Evolutionary conservation across 1,139 yeast genomes (phyloP).

Genomic region (Meyerozyma sp.): DNA sequence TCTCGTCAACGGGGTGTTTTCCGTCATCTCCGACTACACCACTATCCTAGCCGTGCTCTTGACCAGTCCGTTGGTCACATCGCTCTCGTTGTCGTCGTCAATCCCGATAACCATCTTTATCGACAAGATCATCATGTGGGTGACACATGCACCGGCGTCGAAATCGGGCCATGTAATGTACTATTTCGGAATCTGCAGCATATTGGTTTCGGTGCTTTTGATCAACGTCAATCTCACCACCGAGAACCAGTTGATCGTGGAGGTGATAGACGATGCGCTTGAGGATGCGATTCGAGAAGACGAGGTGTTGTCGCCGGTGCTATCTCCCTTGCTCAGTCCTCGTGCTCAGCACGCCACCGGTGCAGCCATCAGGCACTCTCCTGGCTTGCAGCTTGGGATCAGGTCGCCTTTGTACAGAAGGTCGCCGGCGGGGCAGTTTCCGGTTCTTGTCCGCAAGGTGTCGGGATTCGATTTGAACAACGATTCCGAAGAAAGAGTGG

Average conservation of each 20-base stretch:
- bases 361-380: slow-evolving; percentile 10
- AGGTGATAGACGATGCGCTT: slow-evolving; percentile 44
- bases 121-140: slow-evolving; percentile 30
- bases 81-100: slow-evolving; percentile 47
- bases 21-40: slow-evolving; percentile 45
- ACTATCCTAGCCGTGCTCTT: slow-evolving; percentile 47
- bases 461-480: slow-evolving; percentile 15
- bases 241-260: slow-evolving; percentile 43
- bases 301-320: slow-evolving; percentile 41
- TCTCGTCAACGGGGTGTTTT: slow-evolving; percentile 37
- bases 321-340: slow-evolving; percentile 35
- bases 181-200: slow-evolving; percentile 41
- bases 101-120: slow-evolving; percentile 49
- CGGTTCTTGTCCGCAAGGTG: slow-evolving; percentile 5
- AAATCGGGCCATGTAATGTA: slow-evolving; percentile 24
- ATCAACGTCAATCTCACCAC: slow-evolving; percentile 40
- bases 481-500: slow-evolving; percentile 1
- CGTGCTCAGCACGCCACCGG: slow-evolving; percentile 4
- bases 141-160: slow-evolving; percentile 19
- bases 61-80: slow-evolving; percentile 50
- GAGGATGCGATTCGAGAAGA: slow-evolving; percentile 44
- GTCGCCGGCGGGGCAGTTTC: neutral
- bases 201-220: slow-evolving; percentile 41
- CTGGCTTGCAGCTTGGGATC: slow-evolving; percentile 2
- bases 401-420: slow-evolving; percentile 9